Evolutionary conservation across 352 stramenopile species (phyloP).

Genomic region (Globisporangium viniferum): DNA sequence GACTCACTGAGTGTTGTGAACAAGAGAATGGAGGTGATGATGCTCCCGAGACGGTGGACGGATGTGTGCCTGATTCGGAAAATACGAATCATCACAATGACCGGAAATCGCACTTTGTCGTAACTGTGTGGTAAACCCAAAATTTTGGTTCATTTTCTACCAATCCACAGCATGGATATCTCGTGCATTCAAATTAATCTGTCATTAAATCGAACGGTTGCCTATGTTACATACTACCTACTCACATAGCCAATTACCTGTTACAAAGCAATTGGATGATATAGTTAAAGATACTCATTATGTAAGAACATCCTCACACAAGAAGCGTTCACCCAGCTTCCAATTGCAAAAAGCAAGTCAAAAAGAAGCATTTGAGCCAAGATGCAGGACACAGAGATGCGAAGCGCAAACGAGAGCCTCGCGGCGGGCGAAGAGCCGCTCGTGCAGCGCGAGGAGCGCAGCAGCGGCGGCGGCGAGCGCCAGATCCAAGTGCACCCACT

Average conservation of each 20-base stretch:
- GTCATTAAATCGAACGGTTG: background rate
- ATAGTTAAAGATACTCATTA: background rate
- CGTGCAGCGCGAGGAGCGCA: slow-evolving; percentile 43
- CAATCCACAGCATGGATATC: background rate
- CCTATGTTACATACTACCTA: background rate
- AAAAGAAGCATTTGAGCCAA: slow-evolving; percentile 8
- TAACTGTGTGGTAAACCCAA: background rate
- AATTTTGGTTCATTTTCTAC: background rate
- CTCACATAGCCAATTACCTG: background rate
- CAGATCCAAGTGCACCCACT: slow-evolving; percentile 84
- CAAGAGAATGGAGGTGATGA: background rate
- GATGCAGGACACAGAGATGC: slow-evolving; percentile 66
- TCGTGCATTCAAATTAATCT: background rate
- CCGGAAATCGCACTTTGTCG: slow-evolving; percentile 1
- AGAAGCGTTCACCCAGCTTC: background rate
- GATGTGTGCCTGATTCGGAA: background rate
- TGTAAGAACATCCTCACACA: background rate
- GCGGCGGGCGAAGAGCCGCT: slow-evolving; percentile 29
- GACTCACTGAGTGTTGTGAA: background rate
- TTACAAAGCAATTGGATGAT: background rate
- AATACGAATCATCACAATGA: background rate
- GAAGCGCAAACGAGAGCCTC: slow-evolving; percentile 20
- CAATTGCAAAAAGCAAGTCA: background rate
- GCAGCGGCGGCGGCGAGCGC: slow-evolving; percentile 49
- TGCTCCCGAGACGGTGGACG: background rate